phyloP scores from a whole-genome alignment of 257 asterid genomes.

The Henckelia pumila region DNA sequence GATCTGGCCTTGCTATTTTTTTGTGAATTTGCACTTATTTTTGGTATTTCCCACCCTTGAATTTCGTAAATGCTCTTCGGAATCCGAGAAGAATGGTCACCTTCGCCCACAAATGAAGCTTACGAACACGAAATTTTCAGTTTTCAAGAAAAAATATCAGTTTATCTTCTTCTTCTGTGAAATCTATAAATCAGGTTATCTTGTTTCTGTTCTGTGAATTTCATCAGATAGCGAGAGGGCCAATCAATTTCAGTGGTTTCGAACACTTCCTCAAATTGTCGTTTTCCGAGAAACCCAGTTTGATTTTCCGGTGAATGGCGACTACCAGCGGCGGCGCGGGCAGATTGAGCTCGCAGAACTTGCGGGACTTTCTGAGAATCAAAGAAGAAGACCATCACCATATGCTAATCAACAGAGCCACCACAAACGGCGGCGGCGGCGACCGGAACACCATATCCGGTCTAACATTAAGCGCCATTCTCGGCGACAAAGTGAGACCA shows the following conservation, averaged over 20 bases:
- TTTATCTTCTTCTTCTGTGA: neutral
- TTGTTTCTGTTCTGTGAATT: slow-evolving; percentile 5
- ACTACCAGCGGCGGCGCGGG: neutral
- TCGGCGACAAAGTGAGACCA: neutral
- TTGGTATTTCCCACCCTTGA: neutral
- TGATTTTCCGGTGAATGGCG: neutral
- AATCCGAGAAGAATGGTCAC: neutral
- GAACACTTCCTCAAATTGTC: neutral
- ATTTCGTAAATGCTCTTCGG: neutral
- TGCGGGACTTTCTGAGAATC: slow-evolving; percentile 17
- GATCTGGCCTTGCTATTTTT: neutral
- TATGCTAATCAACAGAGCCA: neutral
- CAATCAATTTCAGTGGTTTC: neutral
- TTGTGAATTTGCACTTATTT: neutral
- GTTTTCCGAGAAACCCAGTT: neutral
- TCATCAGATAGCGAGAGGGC: slow-evolving; percentile 14
- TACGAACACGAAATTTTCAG: neutral
- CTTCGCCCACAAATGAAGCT: neutral
- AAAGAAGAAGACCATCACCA: slow-evolving; percentile 9
- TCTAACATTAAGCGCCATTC: neutral
- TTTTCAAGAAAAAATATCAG: neutral
- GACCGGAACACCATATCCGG: neutral
- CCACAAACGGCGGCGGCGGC: neutral
- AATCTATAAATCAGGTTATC: neutral
- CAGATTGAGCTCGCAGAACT: slow-evolving; percentile 13